These are phyloP conservation scores for Aspergillus ochraceoroseus DNA, from an alignment of 2,329 filamentous ascomycete species.

Conservation along the genomic window DNA sequence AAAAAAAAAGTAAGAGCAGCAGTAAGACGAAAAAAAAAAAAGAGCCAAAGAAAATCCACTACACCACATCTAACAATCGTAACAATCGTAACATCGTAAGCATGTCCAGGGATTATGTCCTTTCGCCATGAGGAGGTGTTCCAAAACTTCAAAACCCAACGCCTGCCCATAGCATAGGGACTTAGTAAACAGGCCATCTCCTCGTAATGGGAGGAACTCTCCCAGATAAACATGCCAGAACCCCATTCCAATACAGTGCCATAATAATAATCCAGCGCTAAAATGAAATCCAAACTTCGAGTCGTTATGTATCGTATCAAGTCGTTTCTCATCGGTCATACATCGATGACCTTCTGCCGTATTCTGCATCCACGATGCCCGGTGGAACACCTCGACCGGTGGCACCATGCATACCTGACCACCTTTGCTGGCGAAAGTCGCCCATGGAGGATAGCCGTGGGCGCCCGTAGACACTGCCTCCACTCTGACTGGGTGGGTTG, in stretches of 20 bases:
- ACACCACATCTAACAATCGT: too few relatives aligned
- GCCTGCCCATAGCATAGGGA: too few relatives aligned
- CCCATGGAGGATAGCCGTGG: constrained; percentile 10
- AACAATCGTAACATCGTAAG: too few relatives aligned
- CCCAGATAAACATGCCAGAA: too few relatives aligned
- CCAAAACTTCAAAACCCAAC: too few relatives aligned
- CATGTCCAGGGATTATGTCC: too few relatives aligned
- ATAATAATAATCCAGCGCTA: background rate
- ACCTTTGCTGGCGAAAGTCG: constrained; percentile 8
- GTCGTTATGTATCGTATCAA: constrained; percentile 1
- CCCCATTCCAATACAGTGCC: too few relatives aligned
- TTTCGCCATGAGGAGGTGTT: too few relatives aligned
- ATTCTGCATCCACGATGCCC: constrained; percentile 9
- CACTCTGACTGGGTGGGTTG: background rate
- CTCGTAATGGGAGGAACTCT: too few relatives aligned
- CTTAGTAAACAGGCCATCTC: too few relatives aligned
- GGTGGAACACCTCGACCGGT: constrained; percentile 2
- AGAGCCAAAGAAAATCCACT: background rate
- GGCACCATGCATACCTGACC: constrained; percentile 2
- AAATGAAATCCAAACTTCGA: constrained; percentile 3
- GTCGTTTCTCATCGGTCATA: constrained; percentile 8
- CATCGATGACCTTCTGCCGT: constrained; percentile 9
- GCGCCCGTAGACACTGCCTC: background rate
- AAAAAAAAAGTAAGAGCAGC: too few relatives aligned
- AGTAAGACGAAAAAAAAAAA: background rate